Evolutionary conservation across 345 rosid species (phyloP).

Genomic region (Gossypium thurberi): DNA sequence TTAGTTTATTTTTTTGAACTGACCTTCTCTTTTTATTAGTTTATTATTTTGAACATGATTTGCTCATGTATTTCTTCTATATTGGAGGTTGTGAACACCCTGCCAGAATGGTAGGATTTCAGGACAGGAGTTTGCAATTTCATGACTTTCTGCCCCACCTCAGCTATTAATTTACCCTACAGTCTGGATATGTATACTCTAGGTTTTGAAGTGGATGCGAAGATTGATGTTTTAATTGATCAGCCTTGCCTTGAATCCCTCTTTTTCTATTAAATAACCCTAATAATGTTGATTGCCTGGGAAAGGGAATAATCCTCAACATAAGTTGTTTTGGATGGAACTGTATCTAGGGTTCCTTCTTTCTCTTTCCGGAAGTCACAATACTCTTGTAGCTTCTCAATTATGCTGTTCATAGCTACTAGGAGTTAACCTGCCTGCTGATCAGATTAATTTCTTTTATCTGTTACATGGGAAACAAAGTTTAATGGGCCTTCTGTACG

Average conservation of each 20-base stretch:
- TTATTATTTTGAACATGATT: neutral
- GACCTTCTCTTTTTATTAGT: neutral
- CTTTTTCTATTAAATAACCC: neutral
- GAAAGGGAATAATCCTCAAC: neutral
- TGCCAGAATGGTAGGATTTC: neutral
- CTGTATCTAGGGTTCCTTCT: neutral
- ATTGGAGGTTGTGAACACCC: neutral
- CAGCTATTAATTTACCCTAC: neutral
- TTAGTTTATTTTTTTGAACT: neutral
- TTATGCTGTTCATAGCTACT: neutral
- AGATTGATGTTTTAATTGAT: neutral
- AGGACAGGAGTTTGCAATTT: neutral
- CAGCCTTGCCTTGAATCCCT: neutral
- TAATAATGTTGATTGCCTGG: neutral
- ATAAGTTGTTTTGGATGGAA: neutral
- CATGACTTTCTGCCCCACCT: neutral
- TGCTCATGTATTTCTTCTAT: conserved; percentile 5
- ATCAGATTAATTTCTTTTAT: neutral
- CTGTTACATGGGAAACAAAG: neutral
- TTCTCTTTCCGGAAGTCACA: neutral
- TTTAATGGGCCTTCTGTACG: neutral
- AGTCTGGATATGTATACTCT: neutral
- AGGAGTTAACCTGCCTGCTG: neutral
- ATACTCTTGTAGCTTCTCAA: neutral
- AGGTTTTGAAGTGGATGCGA: neutral